Percentiles rank a stretch among this genome's conserved stretches.
These are phyloP conservation scores for Rutstroemia sp. DNA, from an alignment of 2,329 filamentous ascomycete genomes.

Conservation along the genomic window DNA sequence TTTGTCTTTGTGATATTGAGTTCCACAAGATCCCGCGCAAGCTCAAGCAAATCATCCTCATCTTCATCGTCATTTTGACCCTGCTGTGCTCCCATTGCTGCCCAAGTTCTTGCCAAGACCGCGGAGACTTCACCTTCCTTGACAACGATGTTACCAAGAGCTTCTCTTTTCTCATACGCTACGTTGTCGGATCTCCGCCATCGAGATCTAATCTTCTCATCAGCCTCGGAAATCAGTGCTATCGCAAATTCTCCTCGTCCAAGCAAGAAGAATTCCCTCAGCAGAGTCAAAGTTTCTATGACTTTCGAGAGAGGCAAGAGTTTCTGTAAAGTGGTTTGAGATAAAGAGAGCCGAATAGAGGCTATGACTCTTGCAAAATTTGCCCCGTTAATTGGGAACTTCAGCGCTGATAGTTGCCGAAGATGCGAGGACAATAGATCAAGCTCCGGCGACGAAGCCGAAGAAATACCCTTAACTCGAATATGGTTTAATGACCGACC, in stretches of 20 bases:
- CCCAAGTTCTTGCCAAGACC: conserved; percentile 71
- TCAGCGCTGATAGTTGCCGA: conserved; percentile 57
- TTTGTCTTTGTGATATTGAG: conserved; percentile 51
- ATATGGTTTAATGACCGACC: conserved; percentile 86
- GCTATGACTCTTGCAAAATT: conserved; percentile 66
- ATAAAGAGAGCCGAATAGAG: conserved; percentile 72
- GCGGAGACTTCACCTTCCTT: conserved; percentile 83
- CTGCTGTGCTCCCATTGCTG: conserved; percentile 68
- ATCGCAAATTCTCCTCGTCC: conserved; percentile 87
- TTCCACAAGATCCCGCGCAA: conserved; percentile 69
- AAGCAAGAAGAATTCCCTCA: conserved; percentile 82
- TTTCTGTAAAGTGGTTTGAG: conserved; percentile 74
- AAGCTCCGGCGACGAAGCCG: conserved; percentile 40
- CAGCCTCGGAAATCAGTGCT: conserved; percentile 76
- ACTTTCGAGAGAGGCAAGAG: conserved; percentile 73
- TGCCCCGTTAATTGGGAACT: conserved; percentile 65
- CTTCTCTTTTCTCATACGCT: conserved; percentile 49
- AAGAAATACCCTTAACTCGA: conserved; percentile 43
- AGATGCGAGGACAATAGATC: conserved; percentile 63
- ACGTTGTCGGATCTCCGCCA: conserved; percentile 58
- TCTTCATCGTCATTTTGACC: conserved; percentile 63
- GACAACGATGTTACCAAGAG: conserved; percentile 56
- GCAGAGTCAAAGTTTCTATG: conserved; percentile 65
- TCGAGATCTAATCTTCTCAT: conserved; percentile 67
- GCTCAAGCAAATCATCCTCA: conserved; percentile 67